A percentile compares a stretch with the other conserved stretches of the same genome.
Evolutionary conservation across 2,329 filamentous ascomycete species (phyloP).

Genomic region (Fusarium euwallaceae): DNA sequence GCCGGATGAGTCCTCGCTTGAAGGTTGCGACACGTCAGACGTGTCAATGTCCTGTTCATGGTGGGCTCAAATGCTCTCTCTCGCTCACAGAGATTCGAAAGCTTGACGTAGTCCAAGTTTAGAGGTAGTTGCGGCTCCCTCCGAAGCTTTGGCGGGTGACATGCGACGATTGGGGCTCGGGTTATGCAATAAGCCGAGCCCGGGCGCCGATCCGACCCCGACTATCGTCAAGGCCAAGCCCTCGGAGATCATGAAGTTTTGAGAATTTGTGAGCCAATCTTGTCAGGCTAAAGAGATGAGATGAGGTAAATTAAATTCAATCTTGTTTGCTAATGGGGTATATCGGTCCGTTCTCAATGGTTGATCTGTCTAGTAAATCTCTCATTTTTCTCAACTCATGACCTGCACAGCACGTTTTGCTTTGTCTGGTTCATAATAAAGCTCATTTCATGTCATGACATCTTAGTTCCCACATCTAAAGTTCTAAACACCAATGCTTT

Average conservation of each 20-base stretch:
- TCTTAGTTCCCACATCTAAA: not conserved
- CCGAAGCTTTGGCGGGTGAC: conserved; percentile 25
- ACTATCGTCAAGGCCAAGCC: conserved; percentile 21
- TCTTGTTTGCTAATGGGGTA: conserved; percentile 23
- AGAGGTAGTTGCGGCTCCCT: not conserved
- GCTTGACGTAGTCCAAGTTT: conserved; percentile 27
- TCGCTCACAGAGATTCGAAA: conserved; percentile 26
- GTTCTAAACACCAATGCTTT: not conserved
- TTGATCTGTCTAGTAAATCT: conserved; percentile 15
- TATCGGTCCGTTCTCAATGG: conserved; percentile 16
- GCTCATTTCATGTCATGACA: conserved; percentile 21
- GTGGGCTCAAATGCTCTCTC: conserved; percentile 23
- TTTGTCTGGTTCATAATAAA: not conserved
- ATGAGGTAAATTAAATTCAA: conserved; percentile 9
- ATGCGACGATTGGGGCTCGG: conserved; percentile 33
- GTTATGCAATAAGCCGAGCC: conserved; percentile 52
- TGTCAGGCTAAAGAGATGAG: not conserved
- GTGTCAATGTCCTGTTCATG: conserved; percentile 51
- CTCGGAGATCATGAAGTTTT: conserved; percentile 19
- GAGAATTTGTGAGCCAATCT: not conserved
- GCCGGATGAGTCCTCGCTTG: conserved; percentile 27
- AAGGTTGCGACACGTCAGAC: conserved; percentile 44
- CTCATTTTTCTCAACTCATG: not conserved
- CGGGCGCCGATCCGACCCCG: conserved; percentile 24
- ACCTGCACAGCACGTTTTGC: not conserved